These are phyloP conservation scores for Excoecaria cochinchinensis DNA, from an alignment of 345 rosid species.

Conservation along the genomic window DNA sequence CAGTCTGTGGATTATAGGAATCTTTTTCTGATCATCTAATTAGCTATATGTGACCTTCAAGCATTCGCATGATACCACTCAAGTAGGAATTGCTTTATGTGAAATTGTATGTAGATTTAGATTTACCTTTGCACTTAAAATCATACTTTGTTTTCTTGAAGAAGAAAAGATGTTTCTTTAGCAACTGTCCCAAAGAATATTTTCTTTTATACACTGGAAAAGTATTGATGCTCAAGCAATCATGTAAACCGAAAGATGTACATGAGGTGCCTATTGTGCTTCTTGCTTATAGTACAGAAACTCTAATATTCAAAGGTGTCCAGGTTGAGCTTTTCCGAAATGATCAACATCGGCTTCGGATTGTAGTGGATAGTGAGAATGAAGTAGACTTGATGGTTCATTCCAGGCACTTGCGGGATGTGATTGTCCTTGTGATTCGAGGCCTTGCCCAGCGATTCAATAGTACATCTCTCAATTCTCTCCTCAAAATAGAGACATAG, in stretches of 20 bases:
- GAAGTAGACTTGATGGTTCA: constrained; percentile 81
- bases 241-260: not conserved
- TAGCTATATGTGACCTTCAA: not conserved
- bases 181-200: not conserved
- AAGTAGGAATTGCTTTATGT: not conserved
- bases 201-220: not conserved
- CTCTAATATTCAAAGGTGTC: not conserved
- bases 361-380: constrained; percentile 85
- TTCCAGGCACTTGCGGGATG: constrained; percentile 75
- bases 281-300: not conserved
- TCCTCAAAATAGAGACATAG: constrained; percentile 77
- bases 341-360: constrained; percentile 76
- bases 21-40: not conserved
- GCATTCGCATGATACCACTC: not conserved
- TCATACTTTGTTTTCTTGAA: not conserved
- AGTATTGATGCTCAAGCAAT: not conserved
- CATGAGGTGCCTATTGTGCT: not conserved
- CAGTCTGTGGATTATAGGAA: not conserved
- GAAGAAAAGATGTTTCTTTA: not conserved
- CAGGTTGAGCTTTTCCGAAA: constrained; percentile 84
- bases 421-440: constrained; percentile 74
- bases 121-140: not conserved
- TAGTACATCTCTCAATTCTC: constrained; percentile 93
- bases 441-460: constrained; percentile 94
- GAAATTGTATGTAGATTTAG: not conserved